A percentile compares a stretch with the other conserved stretches of the same genome.
Evolutionary conservation across 176 grass and related monocot species (phyloP).

Genomic region (Bromus sterilis): DNA sequence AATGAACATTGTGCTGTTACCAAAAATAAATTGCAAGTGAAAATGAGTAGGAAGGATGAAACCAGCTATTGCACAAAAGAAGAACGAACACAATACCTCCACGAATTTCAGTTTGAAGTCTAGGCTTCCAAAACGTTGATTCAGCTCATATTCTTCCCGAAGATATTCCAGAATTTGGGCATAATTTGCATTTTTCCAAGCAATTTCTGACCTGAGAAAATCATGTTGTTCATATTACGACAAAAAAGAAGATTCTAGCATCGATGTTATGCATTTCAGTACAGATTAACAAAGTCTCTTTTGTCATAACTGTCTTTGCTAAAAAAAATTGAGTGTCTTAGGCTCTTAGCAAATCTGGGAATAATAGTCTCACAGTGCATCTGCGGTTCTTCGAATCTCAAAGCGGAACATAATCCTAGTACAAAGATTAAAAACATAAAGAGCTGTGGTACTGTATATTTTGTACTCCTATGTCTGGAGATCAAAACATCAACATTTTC

Average conservation of each 20-base stretch:
- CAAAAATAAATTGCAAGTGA: slow-evolving; percentile 14
- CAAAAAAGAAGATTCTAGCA: neutral
- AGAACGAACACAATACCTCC: slow-evolving; percentile 43
- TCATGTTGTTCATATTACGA: neutral
- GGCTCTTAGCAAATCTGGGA: neutral
- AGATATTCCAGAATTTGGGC: slow-evolving; percentile 83
- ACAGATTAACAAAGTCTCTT: neutral
- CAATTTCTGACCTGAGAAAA: slow-evolving; percentile 77
- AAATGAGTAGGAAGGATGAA: neutral
- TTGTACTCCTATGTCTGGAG: neutral
- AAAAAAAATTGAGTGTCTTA: neutral
- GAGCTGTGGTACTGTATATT: neutral
- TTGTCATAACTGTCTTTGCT: neutral
- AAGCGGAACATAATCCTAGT: neutral
- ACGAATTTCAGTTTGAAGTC: slow-evolving; percentile 97
- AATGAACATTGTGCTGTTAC: slow-evolving; percentile 91
- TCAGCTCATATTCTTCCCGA: slow-evolving; percentile 85
- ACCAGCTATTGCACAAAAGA: neutral
- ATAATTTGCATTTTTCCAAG: slow-evolving; percentile 97
- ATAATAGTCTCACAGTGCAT: neutral
- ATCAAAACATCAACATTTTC: slow-evolving; percentile 7
- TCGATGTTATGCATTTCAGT: neutral
- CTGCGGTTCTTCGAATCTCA: neutral
- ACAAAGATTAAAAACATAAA: neutral
- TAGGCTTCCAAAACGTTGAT: slow-evolving; percentile 83